Base-by-base conservation (phyloP, 306 rosid genomes). In the cucumber (Cucumis sativus) region DNA sequence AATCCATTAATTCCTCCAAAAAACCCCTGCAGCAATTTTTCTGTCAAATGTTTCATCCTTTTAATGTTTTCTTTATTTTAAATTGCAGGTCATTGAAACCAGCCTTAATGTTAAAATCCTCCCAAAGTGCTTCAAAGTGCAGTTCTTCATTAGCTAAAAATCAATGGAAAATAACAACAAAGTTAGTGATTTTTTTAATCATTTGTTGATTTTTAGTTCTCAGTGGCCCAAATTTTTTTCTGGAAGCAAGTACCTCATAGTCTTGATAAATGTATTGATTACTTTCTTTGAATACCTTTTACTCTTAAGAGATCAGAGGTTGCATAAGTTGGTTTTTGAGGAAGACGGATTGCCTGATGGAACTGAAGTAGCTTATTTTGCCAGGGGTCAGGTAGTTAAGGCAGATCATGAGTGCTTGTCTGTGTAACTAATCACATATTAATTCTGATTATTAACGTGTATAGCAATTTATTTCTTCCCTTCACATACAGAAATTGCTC, bases 291-390 rank as follows among this genome's bases (percentile, higher is more conserved):
- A 47, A 73, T 80, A 61, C 30, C 18, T 35, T 82, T 20, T 77
- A 43, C 81, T 84, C 78, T 82, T 30, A 56, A 95, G 99, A 92
- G 82, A 92, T 82, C 93, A 89, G 80, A 88, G 88, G 79, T 73
- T 95, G 77, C 97, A 95, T 88, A 95, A 88, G 87, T 79, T 95
- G 86, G 93, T 95, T 83, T 95, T 95, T 80, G 97, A 95, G 88
- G 91, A 95, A 68, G 88, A 83, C 82, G 99, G 97, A 78, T 85
- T 95, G 80, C 99, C 97, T 78, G 96, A 95, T 87, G 99, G 99
- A 85, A 88, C 97, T 54, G 97, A 88, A 89, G 91, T 95, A 65
- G 97, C 97, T 60, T 95, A 95, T 89, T 95, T 89, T 86, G 97
- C 96, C 30, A 93, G 99, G 17, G 99, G 97, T 78, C 91, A 95